phyloP scores from a whole-genome alignment of 345 rosid genomes.

The Brassica rapa region DNA sequence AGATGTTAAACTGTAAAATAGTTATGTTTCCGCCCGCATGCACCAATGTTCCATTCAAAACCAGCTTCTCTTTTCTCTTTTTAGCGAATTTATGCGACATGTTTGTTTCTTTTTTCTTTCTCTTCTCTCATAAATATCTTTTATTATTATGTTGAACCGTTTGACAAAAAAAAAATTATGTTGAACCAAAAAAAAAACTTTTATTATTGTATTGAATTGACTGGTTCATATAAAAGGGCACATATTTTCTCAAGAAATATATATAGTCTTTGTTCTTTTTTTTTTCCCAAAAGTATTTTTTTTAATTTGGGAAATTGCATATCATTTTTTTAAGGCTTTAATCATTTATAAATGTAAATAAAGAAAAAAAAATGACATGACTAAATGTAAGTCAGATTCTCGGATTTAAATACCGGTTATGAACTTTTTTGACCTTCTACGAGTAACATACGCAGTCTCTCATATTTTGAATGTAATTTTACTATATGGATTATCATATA shows the following conservation, averaged over 20 bases:
- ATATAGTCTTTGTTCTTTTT: too few relatives aligned
- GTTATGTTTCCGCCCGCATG: conserved; percentile 23
- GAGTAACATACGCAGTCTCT: not conserved
- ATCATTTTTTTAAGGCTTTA: too few relatives aligned
- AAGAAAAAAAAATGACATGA: too few relatives aligned
- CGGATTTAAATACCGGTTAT: not conserved
- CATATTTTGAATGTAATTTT: too few relatives aligned
- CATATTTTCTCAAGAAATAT: not conserved
- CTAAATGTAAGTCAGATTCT: not conserved
- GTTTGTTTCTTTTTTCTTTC: conserved; percentile 8
- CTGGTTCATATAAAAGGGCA: conserved; percentile 10
- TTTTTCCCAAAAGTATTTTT: too few relatives aligned
- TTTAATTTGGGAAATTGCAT: too few relatives aligned
- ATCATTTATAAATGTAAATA: too few relatives aligned
- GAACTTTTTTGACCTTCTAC: not conserved
- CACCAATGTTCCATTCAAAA: conserved; percentile 35
- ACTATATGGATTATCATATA: not conserved
- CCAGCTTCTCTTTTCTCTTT: not conserved
- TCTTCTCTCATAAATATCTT: not conserved
- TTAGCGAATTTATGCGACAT: conserved; percentile 32
- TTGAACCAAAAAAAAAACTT: not conserved
- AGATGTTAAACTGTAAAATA: not conserved
- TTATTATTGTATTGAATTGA: conserved; percentile 8
- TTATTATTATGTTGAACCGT: not conserved
- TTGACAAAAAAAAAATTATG: not conserved